Conservation (phyloP, 1,284 basidiomycete species). For the Tilletia setariae region DNA sequence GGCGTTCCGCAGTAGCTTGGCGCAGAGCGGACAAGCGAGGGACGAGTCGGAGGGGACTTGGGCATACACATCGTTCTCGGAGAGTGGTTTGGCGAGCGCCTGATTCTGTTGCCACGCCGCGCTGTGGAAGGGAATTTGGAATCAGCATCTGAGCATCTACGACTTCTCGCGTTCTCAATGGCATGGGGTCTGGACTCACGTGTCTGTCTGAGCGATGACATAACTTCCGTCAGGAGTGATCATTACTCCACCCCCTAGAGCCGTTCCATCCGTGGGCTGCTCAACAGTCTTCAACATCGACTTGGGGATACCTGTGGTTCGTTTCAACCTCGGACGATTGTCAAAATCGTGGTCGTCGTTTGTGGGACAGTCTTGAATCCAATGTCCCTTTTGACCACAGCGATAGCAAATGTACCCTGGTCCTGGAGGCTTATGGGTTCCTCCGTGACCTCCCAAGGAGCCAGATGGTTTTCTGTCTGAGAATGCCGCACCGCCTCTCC, state of each 20-base stretch:
- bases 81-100: conserved; percentile 42
- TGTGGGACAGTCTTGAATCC: conserved; percentile 99
- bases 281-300: conserved; percentile 96
- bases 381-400: conserved; percentile 90
- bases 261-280: conserved; percentile 53
- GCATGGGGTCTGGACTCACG: conserved; percentile 22
- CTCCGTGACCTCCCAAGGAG: conserved; percentile 16
- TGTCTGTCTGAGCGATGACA: conserved; percentile 50
- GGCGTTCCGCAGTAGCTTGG: conserved; percentile 45
- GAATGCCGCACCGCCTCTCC: conserved; percentile 6
- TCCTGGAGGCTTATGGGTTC: neutral
- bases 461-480: conserved; percentile 5
- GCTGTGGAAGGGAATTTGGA: conserved; percentile 1
- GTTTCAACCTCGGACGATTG: conserved; percentile 89
- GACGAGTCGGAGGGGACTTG: conserved; percentile 45
- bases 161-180: too few relatives aligned
- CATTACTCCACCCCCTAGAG: conserved; percentile 39
- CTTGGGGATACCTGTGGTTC: conserved; percentile 95
- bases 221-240: conserved; percentile 52
- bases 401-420: conserved; percentile 98
- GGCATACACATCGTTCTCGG: conserved; percentile 48
- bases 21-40: conserved; percentile 50
- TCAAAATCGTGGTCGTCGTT: conserved; percentile 93
- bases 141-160: neutral
- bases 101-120: conserved; percentile 43